These are phyloP conservation scores for Strigomonas culicis DNA, from an alignment of 208 protist genomes.

Conservation along the genomic window DNA sequence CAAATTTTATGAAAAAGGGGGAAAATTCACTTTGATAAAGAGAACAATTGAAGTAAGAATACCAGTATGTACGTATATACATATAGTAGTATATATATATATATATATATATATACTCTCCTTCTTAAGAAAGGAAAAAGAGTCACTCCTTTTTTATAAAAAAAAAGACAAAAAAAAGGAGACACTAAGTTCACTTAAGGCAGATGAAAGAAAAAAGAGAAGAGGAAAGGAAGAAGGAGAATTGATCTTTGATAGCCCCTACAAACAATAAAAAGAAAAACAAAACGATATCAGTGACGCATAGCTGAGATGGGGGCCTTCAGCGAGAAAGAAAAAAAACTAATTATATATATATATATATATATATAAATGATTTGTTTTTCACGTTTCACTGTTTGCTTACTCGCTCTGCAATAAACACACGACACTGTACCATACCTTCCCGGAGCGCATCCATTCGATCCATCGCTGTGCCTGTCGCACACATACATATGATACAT, in stretches of 20 bases:
- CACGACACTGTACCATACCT: neutral
- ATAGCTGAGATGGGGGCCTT: too few species aligned
- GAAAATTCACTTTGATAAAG: too few species aligned
- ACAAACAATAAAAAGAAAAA: neutral
- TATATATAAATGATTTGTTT: neutral
- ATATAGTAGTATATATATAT: neutral
- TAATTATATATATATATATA: neutral
- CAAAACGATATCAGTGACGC: too few species aligned
- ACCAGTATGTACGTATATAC: too few species aligned
- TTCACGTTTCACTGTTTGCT: neutral
- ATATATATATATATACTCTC: neutral
- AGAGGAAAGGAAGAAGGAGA: neutral
- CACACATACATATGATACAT: neutral
- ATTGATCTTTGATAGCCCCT: neutral
- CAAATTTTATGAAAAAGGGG: too few species aligned
- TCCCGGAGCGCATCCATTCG: neutral
- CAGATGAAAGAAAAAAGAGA: neutral
- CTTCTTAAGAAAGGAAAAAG: neutral
- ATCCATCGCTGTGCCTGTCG: too few species aligned
- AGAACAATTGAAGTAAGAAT: too few species aligned
- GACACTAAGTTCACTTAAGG: conserved; percentile 1
- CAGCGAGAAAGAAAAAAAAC: neutral
- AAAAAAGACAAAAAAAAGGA: conserved; percentile 11
- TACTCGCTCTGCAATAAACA: neutral
- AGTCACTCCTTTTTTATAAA: too few species aligned